phyloP scores from a whole-genome alignment of 805 yeast genomes.

The Saccharomycopsis fodiens region DNA sequence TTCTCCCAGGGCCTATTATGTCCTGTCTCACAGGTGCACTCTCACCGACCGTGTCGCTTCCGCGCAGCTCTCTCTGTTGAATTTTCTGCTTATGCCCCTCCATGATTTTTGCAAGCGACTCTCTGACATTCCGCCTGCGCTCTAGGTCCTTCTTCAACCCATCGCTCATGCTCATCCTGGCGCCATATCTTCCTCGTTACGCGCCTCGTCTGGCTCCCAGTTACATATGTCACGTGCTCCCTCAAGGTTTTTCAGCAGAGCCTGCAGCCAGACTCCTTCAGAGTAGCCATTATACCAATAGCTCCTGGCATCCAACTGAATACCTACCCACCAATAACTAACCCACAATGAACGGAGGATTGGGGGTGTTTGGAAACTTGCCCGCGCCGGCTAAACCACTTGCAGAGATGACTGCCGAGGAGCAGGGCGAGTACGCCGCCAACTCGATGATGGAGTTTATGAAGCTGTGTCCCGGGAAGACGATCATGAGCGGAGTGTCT shows the following conservation, averaged over 20 bases:
- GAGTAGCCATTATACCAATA: too few species aligned
- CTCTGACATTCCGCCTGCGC: conserved; percentile 6
- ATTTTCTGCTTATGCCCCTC: neutral
- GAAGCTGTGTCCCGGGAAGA: conserved; percentile 93
- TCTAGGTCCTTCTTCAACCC: conserved; percentile 4
- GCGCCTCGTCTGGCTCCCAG: too few species aligned
- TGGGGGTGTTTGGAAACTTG: conserved; percentile 11
- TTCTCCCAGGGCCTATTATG: too few species aligned
- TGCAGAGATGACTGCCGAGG: conserved; percentile 78
- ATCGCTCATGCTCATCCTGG: neutral
- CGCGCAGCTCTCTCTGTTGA: neutral
- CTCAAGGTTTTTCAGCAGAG: too few species aligned
- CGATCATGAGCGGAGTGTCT: conserved; percentile 84
- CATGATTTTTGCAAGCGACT: conserved; percentile 7
- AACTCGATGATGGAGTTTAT: conserved; percentile 72
- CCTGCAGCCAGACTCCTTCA: too few species aligned
- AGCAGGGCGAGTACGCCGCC: conserved; percentile 90
- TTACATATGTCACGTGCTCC: too few species aligned
- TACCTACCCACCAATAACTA: too few species aligned
- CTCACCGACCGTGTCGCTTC: neutral
- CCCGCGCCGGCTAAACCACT: conserved; percentile 39
- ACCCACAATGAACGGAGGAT: conserved; percentile 9
- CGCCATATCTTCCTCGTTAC: too few species aligned
- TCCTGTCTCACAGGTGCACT: neutral
- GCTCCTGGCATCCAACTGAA: too few species aligned